Conservation (phyloP, 306 rosid species). For the Ochetophila trinervis region DNA sequence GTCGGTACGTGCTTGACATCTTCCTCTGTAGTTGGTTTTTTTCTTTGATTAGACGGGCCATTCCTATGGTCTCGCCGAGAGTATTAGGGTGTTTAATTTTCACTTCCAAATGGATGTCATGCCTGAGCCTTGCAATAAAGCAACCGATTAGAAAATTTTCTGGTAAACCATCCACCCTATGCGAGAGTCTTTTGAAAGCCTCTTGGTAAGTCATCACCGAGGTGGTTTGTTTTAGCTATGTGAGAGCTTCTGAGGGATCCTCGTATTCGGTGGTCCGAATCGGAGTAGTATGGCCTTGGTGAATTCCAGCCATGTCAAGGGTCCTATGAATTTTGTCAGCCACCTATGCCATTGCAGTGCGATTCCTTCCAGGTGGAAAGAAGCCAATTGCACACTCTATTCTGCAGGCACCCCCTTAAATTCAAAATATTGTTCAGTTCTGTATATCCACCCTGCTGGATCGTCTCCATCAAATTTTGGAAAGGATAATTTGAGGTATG, state of each 20-base stretch:
- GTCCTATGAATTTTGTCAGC: background rate
- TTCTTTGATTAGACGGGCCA: background rate
- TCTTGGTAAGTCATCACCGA: background rate
- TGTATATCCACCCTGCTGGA: background rate
- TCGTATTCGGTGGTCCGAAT: background rate
- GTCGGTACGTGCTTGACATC: background rate
- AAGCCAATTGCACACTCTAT: background rate
- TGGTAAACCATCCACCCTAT: background rate
- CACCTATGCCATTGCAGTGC: constrained; percentile 2
- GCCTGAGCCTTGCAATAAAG: background rate
- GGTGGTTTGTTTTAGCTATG: background rate
- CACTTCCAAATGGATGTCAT: background rate
- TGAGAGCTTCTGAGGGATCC: background rate
- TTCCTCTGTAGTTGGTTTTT: background rate
- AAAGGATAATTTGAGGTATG: background rate
- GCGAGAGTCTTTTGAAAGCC: constrained; percentile 6
- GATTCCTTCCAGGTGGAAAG: constrained; percentile 13
- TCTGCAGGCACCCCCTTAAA: background rate
- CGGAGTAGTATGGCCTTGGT: background rate
- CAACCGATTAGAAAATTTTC: background rate
- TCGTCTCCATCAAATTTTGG: constrained; percentile 9
- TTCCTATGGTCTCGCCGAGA: background rate
- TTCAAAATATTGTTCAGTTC: background rate
- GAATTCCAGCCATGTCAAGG: background rate
- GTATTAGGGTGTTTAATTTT: background rate